Base-by-base conservation (phyloP, 306 rosid genomes). In the Cicer chorassanicum region DNA sequence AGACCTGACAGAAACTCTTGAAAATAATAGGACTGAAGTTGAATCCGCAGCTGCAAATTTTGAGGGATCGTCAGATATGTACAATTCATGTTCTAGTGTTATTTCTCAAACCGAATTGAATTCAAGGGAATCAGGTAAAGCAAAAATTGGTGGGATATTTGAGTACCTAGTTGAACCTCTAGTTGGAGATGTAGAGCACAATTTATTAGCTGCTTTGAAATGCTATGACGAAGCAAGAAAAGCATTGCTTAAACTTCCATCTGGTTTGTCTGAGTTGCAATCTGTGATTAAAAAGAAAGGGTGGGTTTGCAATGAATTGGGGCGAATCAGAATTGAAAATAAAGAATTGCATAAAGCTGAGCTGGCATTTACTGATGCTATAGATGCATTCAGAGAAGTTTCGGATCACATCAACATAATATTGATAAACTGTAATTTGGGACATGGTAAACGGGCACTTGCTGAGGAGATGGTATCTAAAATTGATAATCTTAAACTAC, bases 221-320 rank as follows among this genome's bases (percentile, higher is more conserved):
- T 89, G 98, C 84, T 93, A 88, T 68, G 91, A 87, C 72, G 94
- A 91, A 89, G 92, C 92, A 79, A 87, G 84, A 82, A 90, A 84
- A 79, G 87, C 90, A 44, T 78, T 91, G 76, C 80, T 84, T 67
- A 92, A 84, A 78, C 75, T 84, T 73, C 88, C 96, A 65, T 86
- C 91, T 75, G 79, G 86, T 68, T 87, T 89, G 46, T 78, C 82
- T 38, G 98, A 89, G 85, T 77, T 89, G 60, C 96, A 89, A 70
- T 83, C 96, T 39, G 86, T 88, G 59, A 56, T 82, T 77, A 93
- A 78, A 80, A 93, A 91, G 85, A 89, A 77, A 78, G 98, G 98
- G 64, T 93, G 98, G 98, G 96, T 93, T 55, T 91, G 84, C 85
- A 93, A 93, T 55, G 98, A 93, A 82, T 81, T 93, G 44, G 98